Evolutionary conservation across 2,329 filamentous ascomycete species (phyloP).

Genomic region (Rosellinia necatrix): DNA sequence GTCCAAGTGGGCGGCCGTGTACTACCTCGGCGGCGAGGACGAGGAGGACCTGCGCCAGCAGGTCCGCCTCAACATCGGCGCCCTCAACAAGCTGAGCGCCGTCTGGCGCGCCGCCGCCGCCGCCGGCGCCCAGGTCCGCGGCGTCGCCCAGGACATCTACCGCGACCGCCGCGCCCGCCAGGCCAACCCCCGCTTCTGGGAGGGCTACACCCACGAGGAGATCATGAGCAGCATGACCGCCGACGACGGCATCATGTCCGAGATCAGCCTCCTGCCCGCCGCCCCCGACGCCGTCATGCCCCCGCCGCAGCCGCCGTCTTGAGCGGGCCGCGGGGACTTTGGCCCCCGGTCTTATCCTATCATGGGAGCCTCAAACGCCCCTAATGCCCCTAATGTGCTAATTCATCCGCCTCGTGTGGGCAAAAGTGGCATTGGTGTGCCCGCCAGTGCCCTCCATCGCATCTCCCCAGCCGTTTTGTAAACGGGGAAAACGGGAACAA

Average conservation of each 20-base stretch:
- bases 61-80: conserved; percentile 78
- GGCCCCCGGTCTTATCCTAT: too few relatives aligned
- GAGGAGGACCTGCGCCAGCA: conserved; percentile 73
- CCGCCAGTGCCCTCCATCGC: too few relatives aligned
- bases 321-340: too few relatives aligned
- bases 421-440: too few relatives aligned
- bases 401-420: too few relatives aligned
- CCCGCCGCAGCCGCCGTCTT: conserved; percentile 1
- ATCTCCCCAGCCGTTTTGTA: too few relatives aligned
- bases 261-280: conserved; percentile 53
- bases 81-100: conserved; percentile 68
- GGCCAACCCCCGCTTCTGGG: conserved; percentile 58
- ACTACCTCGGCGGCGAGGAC: conserved; percentile 63
- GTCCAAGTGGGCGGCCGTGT: conserved; percentile 72
- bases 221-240: conserved; percentile 59
- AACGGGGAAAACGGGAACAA: neutral
- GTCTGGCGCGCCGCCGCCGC: conserved; percentile 75
- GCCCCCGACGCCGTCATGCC: conserved; percentile 23
- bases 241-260: conserved; percentile 63
- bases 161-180: conserved; percentile 61
- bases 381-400: too few relatives aligned
- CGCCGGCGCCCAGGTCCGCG: conserved; percentile 74
- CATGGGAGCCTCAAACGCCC: too few relatives aligned
- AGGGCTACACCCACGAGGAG: conserved; percentile 58
- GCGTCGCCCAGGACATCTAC: conserved; percentile 78